Evolutionary conservation across 495 filamentous ascomycete genomes (phyloP).

Genomic region (Penicillium roqueforti): DNA sequence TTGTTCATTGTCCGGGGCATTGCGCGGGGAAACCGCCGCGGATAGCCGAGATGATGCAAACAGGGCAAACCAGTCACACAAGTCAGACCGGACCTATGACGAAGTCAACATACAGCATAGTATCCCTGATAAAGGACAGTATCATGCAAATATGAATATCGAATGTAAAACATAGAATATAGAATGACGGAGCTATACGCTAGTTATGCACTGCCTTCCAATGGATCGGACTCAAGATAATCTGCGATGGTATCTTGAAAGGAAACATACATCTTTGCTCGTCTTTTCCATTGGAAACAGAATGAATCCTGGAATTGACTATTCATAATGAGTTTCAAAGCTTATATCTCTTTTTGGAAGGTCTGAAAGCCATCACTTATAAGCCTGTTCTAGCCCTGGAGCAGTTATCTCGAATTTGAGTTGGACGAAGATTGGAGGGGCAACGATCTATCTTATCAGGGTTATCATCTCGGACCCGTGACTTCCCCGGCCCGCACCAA

Average conservation of each 20-base stretch:
- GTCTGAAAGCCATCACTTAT: too few relatives aligned
- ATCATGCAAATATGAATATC: background rate
- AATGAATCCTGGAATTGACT: background rate
- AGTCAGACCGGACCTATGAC: constrained; percentile 3
- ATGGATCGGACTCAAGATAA: background rate
- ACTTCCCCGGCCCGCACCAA: constrained; percentile 28
- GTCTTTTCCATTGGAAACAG: background rate
- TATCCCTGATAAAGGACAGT: too few relatives aligned
- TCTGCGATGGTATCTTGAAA: background rate
- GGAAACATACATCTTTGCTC: background rate
- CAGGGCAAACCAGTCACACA: constrained; percentile 10
- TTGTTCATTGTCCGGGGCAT: constrained; percentile 9
- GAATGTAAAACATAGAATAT: background rate
- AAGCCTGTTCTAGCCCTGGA: too few relatives aligned
- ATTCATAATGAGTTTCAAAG: background rate
- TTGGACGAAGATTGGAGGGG: constrained; percentile 4
- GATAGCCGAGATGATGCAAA: constrained; percentile 23
- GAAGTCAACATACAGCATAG: too few relatives aligned
- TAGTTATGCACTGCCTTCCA: background rate
- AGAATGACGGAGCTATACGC: background rate
- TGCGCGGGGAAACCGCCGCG: constrained; percentile 25
- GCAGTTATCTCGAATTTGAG: background rate
- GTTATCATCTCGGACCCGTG: constrained; percentile 26
- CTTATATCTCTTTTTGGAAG: background rate
- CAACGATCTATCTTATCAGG: constrained; percentile 17